phyloP scores from a whole-genome alignment of 257 asterid species.

The Euphrasia confusa region DNA sequence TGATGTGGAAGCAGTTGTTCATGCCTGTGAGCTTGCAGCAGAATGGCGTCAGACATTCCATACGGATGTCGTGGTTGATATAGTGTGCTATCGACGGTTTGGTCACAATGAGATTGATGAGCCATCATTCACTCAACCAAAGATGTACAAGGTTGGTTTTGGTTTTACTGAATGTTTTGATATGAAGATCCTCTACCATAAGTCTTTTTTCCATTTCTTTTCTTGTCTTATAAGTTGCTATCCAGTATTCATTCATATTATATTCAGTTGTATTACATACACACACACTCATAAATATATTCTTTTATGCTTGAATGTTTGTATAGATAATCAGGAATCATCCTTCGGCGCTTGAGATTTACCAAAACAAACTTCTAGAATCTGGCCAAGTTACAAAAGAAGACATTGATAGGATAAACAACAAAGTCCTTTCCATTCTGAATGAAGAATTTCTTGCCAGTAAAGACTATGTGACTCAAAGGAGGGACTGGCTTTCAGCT shows the following conservation, averaged over 20 bases:
- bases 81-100: too few relatives aligned
- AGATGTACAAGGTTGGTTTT: neutral
- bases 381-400: conserved; percentile 41
- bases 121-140: too few relatives aligned
- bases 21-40: too few relatives aligned
- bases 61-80: too few relatives aligned
- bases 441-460: too few relatives aligned
- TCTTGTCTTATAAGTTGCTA: neutral
- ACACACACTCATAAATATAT: too few relatives aligned
- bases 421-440: conserved; percentile 55
- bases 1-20: too few relatives aligned
- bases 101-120: too few relatives aligned
- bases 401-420: conserved; percentile 56
- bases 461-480: conserved; percentile 43
- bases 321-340: conserved; percentile 69
- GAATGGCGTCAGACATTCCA: too few relatives aligned
- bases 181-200: conserved; percentile 8
- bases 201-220: neutral
- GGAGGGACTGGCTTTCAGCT: conserved; percentile 96
- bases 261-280: neutral
- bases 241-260: neutral
- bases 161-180: neutral
- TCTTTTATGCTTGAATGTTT: neutral
- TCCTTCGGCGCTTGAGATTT: conserved; percentile 79
- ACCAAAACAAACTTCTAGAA: conserved; percentile 53